Conservation (phyloP, 345 rosid species). For the Mallotus nudiflorus region DNA sequence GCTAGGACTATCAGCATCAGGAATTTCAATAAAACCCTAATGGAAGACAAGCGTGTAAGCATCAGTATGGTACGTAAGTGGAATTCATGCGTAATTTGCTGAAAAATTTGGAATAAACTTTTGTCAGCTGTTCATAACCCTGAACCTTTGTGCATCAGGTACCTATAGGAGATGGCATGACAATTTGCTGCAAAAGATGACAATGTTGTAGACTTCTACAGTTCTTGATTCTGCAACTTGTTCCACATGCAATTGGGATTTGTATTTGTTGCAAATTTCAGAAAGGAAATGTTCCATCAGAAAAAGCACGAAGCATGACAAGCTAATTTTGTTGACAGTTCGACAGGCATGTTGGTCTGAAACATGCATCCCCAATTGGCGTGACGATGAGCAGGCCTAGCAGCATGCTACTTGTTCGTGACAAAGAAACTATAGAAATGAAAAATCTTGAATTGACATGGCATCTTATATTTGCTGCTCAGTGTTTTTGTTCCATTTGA, state of each 20-base stretch:
- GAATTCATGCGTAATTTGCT: slow-evolving; percentile 1
- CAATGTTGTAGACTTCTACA: background rate
- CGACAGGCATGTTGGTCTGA: background rate
- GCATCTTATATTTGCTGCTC: background rate
- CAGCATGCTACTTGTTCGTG: background rate
- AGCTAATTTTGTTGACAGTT: background rate
- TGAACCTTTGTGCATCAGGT: slow-evolving; percentile 45
- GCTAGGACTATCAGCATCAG: slow-evolving; percentile 71
- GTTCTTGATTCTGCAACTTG: background rate
- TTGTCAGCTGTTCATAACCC: background rate
- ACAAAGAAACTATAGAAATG: background rate
- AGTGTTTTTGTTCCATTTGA: background rate
- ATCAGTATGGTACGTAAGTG: slow-evolving; percentile 68
- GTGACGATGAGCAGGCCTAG: background rate
- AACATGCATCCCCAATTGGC: background rate
- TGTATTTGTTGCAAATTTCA: background rate
- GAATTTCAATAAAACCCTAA: slow-evolving; percentile 60
- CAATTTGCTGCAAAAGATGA: slow-evolving; percentile 75
- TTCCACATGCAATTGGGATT: background rate
- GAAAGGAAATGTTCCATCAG: background rate
- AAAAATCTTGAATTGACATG: background rate
- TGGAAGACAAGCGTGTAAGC: slow-evolving; percentile 73
- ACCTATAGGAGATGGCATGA: slow-evolving; percentile 90
- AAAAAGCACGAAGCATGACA: background rate
- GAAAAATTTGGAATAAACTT: background rate